These are phyloP conservation scores for Linum tenue DNA, from an alignment of 345 rosid species.

Conservation along the genomic window DNA sequence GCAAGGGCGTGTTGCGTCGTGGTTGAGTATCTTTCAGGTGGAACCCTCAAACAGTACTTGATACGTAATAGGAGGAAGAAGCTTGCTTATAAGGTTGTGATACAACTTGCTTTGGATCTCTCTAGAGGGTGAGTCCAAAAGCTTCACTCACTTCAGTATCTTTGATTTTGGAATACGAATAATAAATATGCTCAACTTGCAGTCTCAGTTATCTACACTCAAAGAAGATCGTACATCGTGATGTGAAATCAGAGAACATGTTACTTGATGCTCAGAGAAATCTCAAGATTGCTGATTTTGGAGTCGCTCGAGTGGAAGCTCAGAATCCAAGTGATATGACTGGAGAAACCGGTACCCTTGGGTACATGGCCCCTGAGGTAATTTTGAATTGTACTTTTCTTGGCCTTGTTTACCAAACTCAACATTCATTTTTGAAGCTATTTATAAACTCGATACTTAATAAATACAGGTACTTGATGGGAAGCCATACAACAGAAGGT, in stretches of 20 bases:
- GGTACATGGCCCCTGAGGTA: slow-evolving; percentile 99
- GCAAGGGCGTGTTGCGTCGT: slow-evolving; percentile 84
- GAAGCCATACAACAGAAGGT: slow-evolving; percentile 81
- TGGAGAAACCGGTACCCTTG: slow-evolving; percentile 93
- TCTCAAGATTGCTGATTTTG: slow-evolving; percentile 92
- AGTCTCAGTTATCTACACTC: slow-evolving; percentile 88
- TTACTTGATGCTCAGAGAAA: slow-evolving; percentile 48
- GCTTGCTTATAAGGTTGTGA: slow-evolving; percentile 60
- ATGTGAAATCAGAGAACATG: slow-evolving; percentile 94
- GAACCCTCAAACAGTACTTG: slow-evolving; percentile 74
- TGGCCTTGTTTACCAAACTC: too few species aligned
- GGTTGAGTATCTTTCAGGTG: slow-evolving; percentile 77
- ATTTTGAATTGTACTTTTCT: not conserved
- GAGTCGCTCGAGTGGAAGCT: slow-evolving; percentile 97
- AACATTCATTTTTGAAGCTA: not conserved
- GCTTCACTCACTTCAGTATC: not conserved
- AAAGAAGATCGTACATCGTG: slow-evolving; percentile 85
- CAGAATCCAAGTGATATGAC: slow-evolving; percentile 92
- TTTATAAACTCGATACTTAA: not conserved
- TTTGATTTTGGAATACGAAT: not conserved
- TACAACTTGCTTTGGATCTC: slow-evolving; percentile 84
- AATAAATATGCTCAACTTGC: slow-evolving; percentile 18
- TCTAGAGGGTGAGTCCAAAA: slow-evolving; percentile 57
- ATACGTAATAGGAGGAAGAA: slow-evolving; percentile 62
- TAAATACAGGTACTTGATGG: slow-evolving; percentile 67